Conservation (phyloP, 257 asterid genomes). For the Solanum sejunctum region DNA sequence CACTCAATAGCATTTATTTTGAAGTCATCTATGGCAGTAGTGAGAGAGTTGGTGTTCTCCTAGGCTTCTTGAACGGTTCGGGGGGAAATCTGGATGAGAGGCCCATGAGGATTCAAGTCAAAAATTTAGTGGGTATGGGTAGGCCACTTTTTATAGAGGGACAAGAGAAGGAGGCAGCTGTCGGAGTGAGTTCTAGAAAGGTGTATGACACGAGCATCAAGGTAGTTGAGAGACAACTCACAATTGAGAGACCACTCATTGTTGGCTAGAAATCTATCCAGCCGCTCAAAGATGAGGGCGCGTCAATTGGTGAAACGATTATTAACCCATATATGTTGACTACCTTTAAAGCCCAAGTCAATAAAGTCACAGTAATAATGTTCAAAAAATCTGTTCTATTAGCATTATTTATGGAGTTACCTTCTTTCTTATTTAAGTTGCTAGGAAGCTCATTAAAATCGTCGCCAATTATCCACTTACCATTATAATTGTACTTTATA, state of each 20-base stretch:
- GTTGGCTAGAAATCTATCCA: background rate
- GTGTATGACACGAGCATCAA: background rate
- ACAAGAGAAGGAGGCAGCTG: background rate
- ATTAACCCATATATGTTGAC: rapidly evolving
- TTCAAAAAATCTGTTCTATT: background rate
- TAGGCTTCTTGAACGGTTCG: background rate
- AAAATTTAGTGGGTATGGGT: rapidly evolving
- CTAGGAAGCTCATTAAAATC: too few relatives aligned
- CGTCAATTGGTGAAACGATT: background rate
- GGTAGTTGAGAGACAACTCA: too few relatives aligned
- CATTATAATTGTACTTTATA: too few relatives aligned
- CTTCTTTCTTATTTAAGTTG: too few relatives aligned
- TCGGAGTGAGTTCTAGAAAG: background rate
- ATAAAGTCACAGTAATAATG: background rate
- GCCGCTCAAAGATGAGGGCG: background rate
- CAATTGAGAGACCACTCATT: too few relatives aligned
- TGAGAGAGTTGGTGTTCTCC: background rate
- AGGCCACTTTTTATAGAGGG: rapidly evolving
- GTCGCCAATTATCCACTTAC: too few relatives aligned
- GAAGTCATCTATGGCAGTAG: background rate
- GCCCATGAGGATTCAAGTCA: background rate
- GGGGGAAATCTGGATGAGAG: background rate
- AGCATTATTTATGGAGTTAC: background rate
- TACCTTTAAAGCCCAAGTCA: background rate
- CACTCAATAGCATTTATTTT: too few relatives aligned